phyloP scores from a whole-genome alignment of 2,329 filamentous ascomycete genomes.

The Dactylella cylindrospora region DNA sequence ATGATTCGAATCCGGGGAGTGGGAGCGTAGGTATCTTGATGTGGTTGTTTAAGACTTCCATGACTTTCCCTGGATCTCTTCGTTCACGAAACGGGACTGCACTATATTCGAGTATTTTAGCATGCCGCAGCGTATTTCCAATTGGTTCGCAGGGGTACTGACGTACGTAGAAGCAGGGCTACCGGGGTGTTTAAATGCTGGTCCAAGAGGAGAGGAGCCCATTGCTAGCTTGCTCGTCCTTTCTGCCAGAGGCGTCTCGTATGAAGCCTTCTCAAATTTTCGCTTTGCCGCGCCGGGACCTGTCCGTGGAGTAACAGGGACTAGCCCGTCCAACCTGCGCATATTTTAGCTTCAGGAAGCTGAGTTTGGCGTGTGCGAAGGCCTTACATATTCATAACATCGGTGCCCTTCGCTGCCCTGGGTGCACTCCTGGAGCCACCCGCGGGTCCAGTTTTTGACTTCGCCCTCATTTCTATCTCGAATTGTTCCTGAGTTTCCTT shows the following conservation, averaged over 20 bases:
- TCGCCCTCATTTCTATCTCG: constrained; percentile 72
- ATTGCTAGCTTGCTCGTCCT: constrained; percentile 51
- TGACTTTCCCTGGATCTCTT: constrained; percentile 73
- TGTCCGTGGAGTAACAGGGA: constrained; percentile 62
- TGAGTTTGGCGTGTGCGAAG: neutral
- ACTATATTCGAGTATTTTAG: constrained; percentile 50
- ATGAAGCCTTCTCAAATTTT: constrained; percentile 51
- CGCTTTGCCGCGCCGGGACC: constrained; percentile 53
- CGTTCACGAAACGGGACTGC: constrained; percentile 73
- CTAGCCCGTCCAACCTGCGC: constrained; percentile 66
- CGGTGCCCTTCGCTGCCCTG: constrained; percentile 58
- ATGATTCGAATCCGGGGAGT: constrained; percentile 63
- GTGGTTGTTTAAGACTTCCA: constrained; percentile 80
- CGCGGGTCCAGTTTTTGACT: constrained; percentile 59
- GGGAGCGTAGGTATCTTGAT: constrained; percentile 62
- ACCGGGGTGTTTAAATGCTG: constrained; percentile 26
- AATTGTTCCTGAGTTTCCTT: constrained; percentile 81
- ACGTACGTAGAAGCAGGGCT: constrained; percentile 52
- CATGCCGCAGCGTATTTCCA: neutral
- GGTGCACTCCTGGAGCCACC: constrained; percentile 63
- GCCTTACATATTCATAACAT: constrained; percentile 76
- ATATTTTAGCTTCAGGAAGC: neutral
- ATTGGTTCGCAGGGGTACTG: constrained; percentile 44
- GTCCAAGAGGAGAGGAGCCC: constrained; percentile 44
- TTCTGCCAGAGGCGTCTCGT: constrained; percentile 56